Conservation (phyloP, 2,329 filamentous ascomycete species). For the Botrytis fragariae region DNA sequence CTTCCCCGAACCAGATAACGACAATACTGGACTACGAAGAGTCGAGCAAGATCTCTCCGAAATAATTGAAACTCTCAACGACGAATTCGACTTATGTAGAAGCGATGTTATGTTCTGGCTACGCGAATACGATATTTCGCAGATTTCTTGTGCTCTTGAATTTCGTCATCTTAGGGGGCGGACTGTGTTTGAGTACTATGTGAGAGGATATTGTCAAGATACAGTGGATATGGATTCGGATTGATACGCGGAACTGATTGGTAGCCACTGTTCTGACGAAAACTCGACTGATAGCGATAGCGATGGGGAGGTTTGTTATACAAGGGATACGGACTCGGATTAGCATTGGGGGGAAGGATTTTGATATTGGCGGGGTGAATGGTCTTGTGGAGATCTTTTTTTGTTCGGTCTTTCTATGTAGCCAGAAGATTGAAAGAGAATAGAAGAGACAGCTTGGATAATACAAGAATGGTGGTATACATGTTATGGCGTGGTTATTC, state of each 20-base stretch:
- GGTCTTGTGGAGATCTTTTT: no score
- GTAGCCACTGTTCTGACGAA: neutral
- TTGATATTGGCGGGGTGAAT: neutral
- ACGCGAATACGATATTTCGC: neutral
- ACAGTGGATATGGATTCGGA: neutral
- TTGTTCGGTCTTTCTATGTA: neutral
- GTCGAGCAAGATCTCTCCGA: neutral
- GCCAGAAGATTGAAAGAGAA: neutral
- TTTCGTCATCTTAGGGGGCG: neutral
- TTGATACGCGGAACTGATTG: neutral
- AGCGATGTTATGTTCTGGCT: neutral
- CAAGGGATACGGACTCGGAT: neutral
- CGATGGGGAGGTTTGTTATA: neutral
- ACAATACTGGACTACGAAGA: neutral
- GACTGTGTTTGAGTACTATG: neutral
- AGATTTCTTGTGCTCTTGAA: neutral
- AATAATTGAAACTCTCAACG: neutral
- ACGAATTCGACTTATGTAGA: neutral
- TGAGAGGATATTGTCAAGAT: neutral
- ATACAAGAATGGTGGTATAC: accelerated
- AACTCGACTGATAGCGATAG: neutral
- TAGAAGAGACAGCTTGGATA: neutral
- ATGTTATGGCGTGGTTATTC: neutral
- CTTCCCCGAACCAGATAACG: neutral
- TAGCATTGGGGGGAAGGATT: accelerated